Percentiles rank a stretch among this genome's conserved stretches.
phyloP scores from a whole-genome alignment of 148 eudicot species.

The Rheum nobile region DNA sequence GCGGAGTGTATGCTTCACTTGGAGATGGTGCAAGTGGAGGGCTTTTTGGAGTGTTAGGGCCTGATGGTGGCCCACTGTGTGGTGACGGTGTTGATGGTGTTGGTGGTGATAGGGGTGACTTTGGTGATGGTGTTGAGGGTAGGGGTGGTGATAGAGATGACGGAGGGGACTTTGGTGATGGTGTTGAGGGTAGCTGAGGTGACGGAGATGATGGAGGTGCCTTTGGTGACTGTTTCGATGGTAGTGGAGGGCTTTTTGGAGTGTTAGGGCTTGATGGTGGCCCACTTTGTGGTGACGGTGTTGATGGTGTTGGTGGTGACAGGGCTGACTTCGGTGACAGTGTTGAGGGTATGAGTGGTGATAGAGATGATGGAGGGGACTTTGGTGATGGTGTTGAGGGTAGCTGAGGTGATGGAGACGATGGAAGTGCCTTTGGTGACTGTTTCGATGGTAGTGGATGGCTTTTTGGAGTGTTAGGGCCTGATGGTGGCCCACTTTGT shows the following conservation, averaged over 20 bases:
- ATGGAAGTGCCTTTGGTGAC: background rate
- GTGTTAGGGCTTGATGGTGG: background rate
- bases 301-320: background rate
- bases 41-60: background rate
- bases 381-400: too few relatives aligned
- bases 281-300: constrained; percentile 1
- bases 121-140: background rate
- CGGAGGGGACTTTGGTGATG: too few relatives aligned
- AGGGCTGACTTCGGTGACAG: background rate
- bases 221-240: background rate
- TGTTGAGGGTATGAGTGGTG: background rate
- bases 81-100: background rate
- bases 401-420: too few relatives aligned
- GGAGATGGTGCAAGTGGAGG: constrained; percentile 11
- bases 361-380: background rate
- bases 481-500: background rate
- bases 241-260: constrained; percentile 2
- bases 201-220: background rate
- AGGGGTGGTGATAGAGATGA: background rate
- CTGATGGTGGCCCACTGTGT: background rate
- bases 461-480: background rate
- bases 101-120: background rate
- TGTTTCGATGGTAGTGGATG: too few relatives aligned
- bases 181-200: too few relatives aligned
- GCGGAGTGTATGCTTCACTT: background rate